Evolutionary conservation across 306 rosid species (phyloP), one percentile per base, ranked within the genome.

Genomic region (Potentilla sterilis): DNA sequence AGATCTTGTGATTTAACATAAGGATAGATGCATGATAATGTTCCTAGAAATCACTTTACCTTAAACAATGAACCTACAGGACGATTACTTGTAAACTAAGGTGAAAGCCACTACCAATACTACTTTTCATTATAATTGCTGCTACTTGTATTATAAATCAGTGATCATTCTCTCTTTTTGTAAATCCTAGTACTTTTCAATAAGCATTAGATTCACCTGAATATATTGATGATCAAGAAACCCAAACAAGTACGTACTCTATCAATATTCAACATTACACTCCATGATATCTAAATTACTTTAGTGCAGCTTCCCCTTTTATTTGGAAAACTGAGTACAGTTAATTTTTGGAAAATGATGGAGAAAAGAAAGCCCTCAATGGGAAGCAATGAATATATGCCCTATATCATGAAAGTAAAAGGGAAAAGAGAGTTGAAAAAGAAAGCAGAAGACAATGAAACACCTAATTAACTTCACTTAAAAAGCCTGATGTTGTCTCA

Each of bases 381-480:
- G 55, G 59, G 95, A 94, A 88, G 98, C 85, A 91, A 91, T 86
- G 97, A 79, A 91, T 88, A 86, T 88, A 86, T 94, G 79, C 89
- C 86, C 83, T 77, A 69, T 77, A 72, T 66, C 77, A 62, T 81
- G 82, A 90, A 84, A 87, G 83, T 68, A 68, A 93, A 87, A 85
- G 89, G 65, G 72, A 47, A 82, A 86, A 72, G 78, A 81, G 18
- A 79, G 62, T 16, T 38, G 66, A 46, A 35, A 69, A 75, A 67
- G 67, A 84, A 83, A 85, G 80, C 81, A 73, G 65, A 54, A 32
- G 86, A 87, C 61, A 61, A 61, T 80, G 75, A 82, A 74, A 35
- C 4, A 47, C 7, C 77, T 61, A 67, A n/a, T n/a, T n/a, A n/a
- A 68, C 34, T 32, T 63, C 70, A 37, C 49, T 62, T 66, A 10